phyloP scores from a whole-genome alignment of 257 asterid species.

The Mitragyna speciosa region DNA sequence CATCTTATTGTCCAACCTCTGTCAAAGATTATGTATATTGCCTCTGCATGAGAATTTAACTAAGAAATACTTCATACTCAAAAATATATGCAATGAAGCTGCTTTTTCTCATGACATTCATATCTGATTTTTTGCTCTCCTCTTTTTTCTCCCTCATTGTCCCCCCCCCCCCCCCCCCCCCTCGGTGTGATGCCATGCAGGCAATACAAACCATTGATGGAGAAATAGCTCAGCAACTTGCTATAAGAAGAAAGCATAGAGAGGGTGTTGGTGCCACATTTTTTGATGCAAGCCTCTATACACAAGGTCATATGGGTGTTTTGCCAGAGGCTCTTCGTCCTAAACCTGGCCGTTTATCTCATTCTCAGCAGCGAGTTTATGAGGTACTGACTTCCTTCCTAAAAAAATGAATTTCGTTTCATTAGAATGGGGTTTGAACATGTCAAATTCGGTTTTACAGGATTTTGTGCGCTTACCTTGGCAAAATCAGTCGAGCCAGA shows the following conservation, averaged over 20 bases:
- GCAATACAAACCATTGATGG: conserved; percentile 93
- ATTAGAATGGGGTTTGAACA: not conserved
- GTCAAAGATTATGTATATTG: not conserved
- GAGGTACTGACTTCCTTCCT: conserved; percentile 50
- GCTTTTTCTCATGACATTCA: not conserved
- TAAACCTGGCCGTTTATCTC: conserved; percentile 87
- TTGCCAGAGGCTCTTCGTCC: conserved; percentile 97
- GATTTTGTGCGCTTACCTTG: conserved; percentile 96
- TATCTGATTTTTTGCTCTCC: not conserved
- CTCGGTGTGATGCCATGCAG: conserved; percentile 38
- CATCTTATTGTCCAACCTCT: not conserved
- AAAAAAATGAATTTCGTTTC: not conserved
- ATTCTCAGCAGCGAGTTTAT: conserved; percentile 92
- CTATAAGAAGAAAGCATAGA: conserved; percentile 74
- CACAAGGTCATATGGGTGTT: conserved; percentile 73
- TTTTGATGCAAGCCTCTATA: conserved; percentile 63
- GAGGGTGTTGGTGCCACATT: conserved; percentile 71
- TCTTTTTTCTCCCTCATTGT: not conserved
- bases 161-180: not conserved
- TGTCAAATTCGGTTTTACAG: conserved; percentile 36
- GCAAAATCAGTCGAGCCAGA: conserved; percentile 84
- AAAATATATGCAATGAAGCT: not conserved
- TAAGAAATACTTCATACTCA: not conserved
- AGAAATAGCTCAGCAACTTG: conserved; percentile 77
- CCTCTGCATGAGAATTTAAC: not conserved